Evolutionary conservation across 1,139 yeast genomes (phyloP).

Genomic region (Yarrowia galli): DNA sequence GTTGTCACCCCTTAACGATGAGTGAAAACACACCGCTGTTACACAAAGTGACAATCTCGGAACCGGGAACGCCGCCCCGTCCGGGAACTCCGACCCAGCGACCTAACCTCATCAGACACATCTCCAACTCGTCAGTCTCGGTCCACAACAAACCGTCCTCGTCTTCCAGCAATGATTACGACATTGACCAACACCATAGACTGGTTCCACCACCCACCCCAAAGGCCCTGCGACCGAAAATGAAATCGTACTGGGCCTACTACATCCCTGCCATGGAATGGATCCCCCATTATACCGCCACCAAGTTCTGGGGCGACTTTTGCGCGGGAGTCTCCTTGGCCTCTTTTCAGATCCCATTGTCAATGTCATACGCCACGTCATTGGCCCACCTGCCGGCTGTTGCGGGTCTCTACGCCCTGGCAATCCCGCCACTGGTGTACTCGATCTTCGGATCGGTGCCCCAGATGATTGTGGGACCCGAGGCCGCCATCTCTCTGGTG

Average conservation of each 20-base stretch:
- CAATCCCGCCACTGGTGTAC: conserved; percentile 83
- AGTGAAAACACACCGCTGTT: conserved; percentile 33
- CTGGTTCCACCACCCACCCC: conserved; percentile 30
- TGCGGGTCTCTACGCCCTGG: conserved; percentile 83
- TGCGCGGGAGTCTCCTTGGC: conserved; percentile 89
- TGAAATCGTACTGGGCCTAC: conserved; percentile 58
- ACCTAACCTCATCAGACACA: conserved; percentile 31
- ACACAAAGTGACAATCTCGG: conserved; percentile 31
- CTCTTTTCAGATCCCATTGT: conserved; percentile 89
- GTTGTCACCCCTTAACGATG: neutral
- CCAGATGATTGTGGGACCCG: conserved; percentile 97
- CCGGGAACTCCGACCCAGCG: conserved; percentile 34
- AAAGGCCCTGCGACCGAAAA: conserved; percentile 25
- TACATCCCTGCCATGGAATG: conserved; percentile 84
- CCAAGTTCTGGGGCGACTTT: conserved; percentile 72
- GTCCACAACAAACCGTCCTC: conserved; percentile 10
- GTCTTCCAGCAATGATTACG: conserved; percentile 2
- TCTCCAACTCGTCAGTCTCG: conserved; percentile 28
- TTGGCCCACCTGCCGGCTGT: conserved; percentile 90
- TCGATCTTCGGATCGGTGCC: conserved; percentile 90
- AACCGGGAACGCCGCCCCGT: conserved; percentile 17
- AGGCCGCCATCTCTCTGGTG: conserved; percentile 88
- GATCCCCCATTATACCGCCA: conserved; percentile 66
- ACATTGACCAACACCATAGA: conserved; percentile 12
- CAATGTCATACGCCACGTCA: conserved; percentile 87